These are phyloP conservation scores for Xylariales sp. DNA, from an alignment of 2,329 filamentous ascomycete genomes.

Conservation along the genomic window DNA sequence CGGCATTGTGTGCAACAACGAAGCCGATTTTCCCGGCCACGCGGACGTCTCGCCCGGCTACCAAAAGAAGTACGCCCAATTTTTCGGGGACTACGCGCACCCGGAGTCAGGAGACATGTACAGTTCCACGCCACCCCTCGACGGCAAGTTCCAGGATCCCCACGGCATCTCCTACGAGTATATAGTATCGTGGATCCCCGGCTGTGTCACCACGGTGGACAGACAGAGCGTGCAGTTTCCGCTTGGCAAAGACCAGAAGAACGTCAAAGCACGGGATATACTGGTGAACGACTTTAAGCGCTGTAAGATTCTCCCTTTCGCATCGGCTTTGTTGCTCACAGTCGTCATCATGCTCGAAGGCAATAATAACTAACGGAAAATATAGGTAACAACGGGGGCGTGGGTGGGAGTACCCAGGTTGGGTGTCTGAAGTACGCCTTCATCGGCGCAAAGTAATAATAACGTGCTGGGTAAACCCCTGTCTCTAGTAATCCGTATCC, in stretches of 20 bases:
- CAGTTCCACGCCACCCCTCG: neutral
- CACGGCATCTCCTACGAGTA: conserved; percentile 4
- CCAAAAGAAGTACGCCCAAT: neutral
- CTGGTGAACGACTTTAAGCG: neutral
- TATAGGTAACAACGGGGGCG: conserved; percentile 3
- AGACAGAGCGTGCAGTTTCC: neutral
- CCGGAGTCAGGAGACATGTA: neutral
- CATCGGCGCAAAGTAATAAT: conserved; percentile 3
- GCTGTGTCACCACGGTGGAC: neutral
- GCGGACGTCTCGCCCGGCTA: neutral
- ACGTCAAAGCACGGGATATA: neutral
- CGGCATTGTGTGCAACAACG: conserved; percentile 2
- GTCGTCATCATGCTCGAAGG: too few species aligned
- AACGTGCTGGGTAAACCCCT: too few species aligned
- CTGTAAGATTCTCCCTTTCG: neutral
- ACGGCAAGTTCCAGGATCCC: neutral
- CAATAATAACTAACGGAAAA: neutral
- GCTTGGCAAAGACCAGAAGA: neutral
- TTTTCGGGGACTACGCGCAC: neutral
- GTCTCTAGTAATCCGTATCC: too few species aligned
- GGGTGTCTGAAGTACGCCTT: conserved; percentile 6
- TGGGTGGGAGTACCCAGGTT: neutral
- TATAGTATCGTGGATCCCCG: neutral
- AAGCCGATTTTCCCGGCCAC: conserved; percentile 1
- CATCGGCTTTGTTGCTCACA: too few species aligned